Evolutionary conservation across 305 asterid genomes (phyloP), one percentile per base, ranked within the genome.

Genomic region (Fraxinus latifolia): DNA sequence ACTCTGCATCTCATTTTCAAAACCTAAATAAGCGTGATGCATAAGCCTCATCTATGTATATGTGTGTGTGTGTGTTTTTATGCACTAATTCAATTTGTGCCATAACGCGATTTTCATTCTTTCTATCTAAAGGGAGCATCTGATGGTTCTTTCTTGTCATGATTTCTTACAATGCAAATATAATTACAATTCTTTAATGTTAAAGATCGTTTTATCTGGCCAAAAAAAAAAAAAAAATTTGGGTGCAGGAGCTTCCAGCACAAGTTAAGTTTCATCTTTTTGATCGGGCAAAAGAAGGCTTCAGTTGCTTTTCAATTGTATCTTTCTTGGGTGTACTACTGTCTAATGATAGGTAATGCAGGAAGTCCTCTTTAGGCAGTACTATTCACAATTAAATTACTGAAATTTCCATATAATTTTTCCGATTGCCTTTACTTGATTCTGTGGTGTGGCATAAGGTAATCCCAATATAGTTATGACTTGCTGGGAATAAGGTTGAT

Each of bases 181-280:
- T 11, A 58, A 5, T 17, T 58, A 19, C 1, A 53, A 17, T 7
- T 5, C 23, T 58, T 17, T 81, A 34, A 50, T 80, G 34, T 12
- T 72, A 34, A 14, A 50, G 27, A 53, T 90, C 93, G 62, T 88
- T 88, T 80, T 90, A 87, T 4, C 89, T 90, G 25, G 93, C 91
- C 32, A 31, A 31, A 31, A 31, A 42, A 88, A 90, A 79, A 90
- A 90, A 82, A 25, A 25, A 25, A 25, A 25, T 0, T 25, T 88
- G 91, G 93, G 90, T 90, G 82, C 89, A 90, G 83, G 93, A 90
- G 88, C 93, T 88, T 76, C 91, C 86, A 47, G 87, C 93, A 44
- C 93, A 88, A 86, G 93, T 91, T 90, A 77, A 71, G 29, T 79
- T 81, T 7, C 21, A 53, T 72, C 81, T 75, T 74, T 65, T 71